Conservation (phyloP, 208 protist genomes). For the Trypanosoma boissoni region DNA sequence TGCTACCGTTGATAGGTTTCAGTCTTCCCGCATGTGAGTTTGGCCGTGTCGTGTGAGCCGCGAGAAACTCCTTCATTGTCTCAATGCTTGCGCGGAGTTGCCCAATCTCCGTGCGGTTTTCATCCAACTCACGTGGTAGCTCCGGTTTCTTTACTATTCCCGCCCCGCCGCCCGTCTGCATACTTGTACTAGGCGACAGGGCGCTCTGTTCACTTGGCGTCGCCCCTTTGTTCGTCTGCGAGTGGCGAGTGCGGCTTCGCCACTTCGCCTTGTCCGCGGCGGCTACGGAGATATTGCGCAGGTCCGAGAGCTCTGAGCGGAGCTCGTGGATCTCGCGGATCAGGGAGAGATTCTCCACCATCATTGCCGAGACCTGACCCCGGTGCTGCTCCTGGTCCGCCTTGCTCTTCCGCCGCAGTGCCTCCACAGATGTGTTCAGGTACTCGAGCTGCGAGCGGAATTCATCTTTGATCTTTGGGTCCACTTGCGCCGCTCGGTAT, state of each 20-base stretch:
- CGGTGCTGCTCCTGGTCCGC: slow-evolving; percentile 90
- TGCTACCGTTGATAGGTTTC: slow-evolving; percentile 9
- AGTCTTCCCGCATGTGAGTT: background rate
- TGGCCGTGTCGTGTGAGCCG: slow-evolving; percentile 5
- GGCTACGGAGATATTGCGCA: slow-evolving; percentile 51
- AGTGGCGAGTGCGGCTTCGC: background rate
- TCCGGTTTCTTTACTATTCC: slow-evolving; percentile 27
- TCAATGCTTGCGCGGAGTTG: slow-evolving; percentile 76
- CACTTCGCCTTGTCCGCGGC: slow-evolving; percentile 51
- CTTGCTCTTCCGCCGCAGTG: slow-evolving; percentile 88
- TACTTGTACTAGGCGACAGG: background rate
- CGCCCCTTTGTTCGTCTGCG: slow-evolving; percentile 5
- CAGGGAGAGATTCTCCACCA: slow-evolving; percentile 94
- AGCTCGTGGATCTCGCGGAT: slow-evolving; percentile 96
- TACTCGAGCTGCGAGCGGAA: slow-evolving; percentile 91
- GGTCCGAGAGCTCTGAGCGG: slow-evolving; percentile 82
- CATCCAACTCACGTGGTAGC: slow-evolving; percentile 63
- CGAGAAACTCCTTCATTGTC: slow-evolving; percentile 61
- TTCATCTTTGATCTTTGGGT: slow-evolving; percentile 82
- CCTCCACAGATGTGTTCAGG: slow-evolving; percentile 91
- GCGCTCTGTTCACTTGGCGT: background rate
- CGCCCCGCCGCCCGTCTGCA: too few species aligned
- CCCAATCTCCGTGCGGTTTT: slow-evolving; percentile 78
- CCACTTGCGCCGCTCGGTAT: slow-evolving; percentile 59
- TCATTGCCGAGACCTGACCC: slow-evolving; percentile 89